These are phyloP conservation scores for Kokia cookei DNA, from an alignment of 441 rosid genomes.

Conservation along the genomic window DNA sequence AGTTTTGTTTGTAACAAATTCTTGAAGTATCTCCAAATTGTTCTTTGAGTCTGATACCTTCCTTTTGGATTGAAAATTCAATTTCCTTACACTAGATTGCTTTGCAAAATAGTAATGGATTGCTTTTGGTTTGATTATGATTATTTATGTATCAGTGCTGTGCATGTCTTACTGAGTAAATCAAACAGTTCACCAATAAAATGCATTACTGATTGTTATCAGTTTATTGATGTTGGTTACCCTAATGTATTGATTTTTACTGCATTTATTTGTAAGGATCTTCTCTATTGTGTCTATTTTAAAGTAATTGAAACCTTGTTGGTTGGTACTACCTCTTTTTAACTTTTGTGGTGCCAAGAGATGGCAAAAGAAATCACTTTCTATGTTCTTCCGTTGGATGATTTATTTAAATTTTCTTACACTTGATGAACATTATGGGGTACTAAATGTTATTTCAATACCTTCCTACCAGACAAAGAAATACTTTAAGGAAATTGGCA, in stretches of 20 bases:
- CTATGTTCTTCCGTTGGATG: not conserved
- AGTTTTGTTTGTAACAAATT: not conserved
- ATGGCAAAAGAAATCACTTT: not conserved
- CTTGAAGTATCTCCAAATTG: not conserved
- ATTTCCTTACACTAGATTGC: not conserved
- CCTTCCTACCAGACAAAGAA: slow-evolving; percentile 55
- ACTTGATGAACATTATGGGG: not conserved
- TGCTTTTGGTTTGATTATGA: not conserved
- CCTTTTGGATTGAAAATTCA: not conserved
- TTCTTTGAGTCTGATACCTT: not conserved
- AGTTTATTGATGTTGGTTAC: not conserved
- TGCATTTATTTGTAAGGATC: not conserved
- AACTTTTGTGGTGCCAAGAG: not conserved
- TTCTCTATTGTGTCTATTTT: not conserved
- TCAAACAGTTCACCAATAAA: not conserved
- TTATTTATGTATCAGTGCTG: not conserved
- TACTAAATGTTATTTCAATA: not conserved
- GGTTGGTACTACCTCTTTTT: not conserved
- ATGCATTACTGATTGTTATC: not conserved
- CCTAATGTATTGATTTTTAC: no score
- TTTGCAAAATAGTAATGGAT: not conserved
- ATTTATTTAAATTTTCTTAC: not conserved
- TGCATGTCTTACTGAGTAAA: not conserved
- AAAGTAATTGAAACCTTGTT: not conserved
- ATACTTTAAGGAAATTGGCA: slow-evolving; percentile 59